Conservation (phyloP, 345 rosid species). For the Gossypium rotundifolium region DNA sequence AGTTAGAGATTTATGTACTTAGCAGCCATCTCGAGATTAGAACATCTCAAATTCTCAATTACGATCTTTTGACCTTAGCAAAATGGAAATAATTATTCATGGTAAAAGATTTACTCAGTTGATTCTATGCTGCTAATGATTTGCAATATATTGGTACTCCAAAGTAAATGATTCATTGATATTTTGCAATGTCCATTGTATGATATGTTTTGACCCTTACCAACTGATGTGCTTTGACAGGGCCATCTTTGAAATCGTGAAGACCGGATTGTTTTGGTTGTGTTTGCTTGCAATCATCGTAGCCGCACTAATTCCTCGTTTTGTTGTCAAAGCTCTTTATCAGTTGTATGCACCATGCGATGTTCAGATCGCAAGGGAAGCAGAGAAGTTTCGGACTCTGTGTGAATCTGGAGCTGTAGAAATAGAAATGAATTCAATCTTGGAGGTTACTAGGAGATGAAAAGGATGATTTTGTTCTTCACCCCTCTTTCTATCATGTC, state of each 20-base stretch:
- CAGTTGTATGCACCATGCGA: slow-evolving; percentile 67
- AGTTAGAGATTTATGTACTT: background rate
- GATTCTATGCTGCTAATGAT: background rate
- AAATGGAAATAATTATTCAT: background rate
- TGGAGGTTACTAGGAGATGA: slow-evolving; percentile 17
- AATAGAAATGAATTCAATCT: slow-evolving; percentile 60
- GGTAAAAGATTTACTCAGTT: background rate
- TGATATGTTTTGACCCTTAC: background rate
- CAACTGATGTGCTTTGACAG: slow-evolving; percentile 32
- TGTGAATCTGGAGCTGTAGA: slow-evolving; percentile 34
- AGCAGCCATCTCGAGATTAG: background rate
- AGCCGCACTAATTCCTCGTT: slow-evolving; percentile 62
- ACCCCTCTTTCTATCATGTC: too few species aligned
- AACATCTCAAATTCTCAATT: background rate
- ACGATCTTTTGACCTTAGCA: background rate
- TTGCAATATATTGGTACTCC: background rate
- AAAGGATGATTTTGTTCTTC: background rate
- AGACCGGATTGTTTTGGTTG: slow-evolving; percentile 62
- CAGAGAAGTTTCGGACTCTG: slow-evolving; percentile 46
- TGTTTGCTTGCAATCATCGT: slow-evolving; percentile 73
- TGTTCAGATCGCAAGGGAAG: slow-evolving; percentile 73
- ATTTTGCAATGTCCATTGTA: background rate
- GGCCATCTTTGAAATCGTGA: slow-evolving; percentile 69
- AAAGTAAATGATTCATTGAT: background rate
- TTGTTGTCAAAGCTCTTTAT: slow-evolving; percentile 50